Conservation (phyloP, 352 stramenopile species). For the Phytophthora hybrid region DNA sequence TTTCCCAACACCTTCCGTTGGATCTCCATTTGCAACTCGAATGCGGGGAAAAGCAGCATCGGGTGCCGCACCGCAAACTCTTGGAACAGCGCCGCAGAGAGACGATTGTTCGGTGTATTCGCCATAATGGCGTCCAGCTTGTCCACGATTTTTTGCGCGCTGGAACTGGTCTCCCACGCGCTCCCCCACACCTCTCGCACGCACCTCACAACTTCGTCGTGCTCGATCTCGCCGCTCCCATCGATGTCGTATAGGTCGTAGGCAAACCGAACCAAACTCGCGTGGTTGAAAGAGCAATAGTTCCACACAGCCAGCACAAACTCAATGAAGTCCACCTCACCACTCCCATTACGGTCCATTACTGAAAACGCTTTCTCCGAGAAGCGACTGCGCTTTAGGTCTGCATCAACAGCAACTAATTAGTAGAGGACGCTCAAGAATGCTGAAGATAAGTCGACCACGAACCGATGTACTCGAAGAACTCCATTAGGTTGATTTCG, state of each 20-base stretch:
- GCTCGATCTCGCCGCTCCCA: conserved; percentile 74
- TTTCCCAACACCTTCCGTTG: conserved; percentile 66
- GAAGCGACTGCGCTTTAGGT: conserved; percentile 65
- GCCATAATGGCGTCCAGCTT: conserved; percentile 65
- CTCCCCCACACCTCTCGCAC: conserved; percentile 70
- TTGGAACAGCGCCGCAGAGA: conserved; percentile 60
- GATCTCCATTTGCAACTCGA: conserved; percentile 74
- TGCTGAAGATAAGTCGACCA: neutral
- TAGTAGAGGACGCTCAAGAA: neutral
- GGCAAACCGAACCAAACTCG: conserved; percentile 69
- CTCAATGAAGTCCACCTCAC: conserved; percentile 78
- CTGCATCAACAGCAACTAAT: conserved; percentile 24
- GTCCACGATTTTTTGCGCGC: conserved; percentile 63
- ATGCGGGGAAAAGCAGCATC: conserved; percentile 75
- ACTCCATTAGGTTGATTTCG: conserved; percentile 74
- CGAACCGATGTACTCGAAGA: conserved; percentile 76
- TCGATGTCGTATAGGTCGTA: conserved; percentile 83
- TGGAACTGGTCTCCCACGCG: conserved; percentile 58
- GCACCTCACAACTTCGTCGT: conserved; percentile 54
- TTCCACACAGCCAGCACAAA: conserved; percentile 84
- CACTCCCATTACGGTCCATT: conserved; percentile 75
- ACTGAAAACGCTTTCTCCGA: conserved; percentile 78
- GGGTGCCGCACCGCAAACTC: conserved; percentile 65
- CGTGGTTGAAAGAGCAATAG: conserved; percentile 77
- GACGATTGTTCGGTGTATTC: conserved; percentile 37